Evolutionary conservation across 129 eudicot genomes (phyloP).

Genomic region (Helianthus tuberosus): DNA sequence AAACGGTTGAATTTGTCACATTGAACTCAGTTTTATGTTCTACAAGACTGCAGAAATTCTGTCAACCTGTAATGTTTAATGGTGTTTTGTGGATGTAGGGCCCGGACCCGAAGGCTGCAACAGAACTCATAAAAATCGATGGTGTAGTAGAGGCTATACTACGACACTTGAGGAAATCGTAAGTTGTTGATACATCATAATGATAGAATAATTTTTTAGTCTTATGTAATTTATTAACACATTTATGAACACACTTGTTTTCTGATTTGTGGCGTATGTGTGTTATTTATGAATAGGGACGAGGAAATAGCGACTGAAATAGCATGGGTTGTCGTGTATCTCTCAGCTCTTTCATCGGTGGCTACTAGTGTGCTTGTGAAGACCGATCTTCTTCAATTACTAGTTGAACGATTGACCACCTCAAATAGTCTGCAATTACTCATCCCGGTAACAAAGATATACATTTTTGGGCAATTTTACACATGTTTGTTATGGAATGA

Average conservation of each 20-base stretch:
- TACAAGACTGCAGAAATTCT: background rate
- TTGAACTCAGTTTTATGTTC: background rate
- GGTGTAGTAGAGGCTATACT: conserved; percentile 86
- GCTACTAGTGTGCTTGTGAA: conserved; percentile 79
- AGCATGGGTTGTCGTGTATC: conserved; percentile 97
- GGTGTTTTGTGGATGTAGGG: conserved; percentile 60
- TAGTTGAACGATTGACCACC: conserved; percentile 65
- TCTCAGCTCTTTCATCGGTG: conserved; percentile 82
- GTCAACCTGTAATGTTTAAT: background rate
- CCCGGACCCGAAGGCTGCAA: conserved; percentile 87
- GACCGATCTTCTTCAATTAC: conserved; percentile 73
- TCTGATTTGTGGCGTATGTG: conserved; percentile 6
- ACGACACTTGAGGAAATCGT: conserved; percentile 83
- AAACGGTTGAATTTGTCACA: background rate
- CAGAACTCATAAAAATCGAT: conserved; percentile 74
- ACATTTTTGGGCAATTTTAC: background rate
- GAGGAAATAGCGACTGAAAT: conserved; percentile 94
- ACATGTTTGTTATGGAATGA: background rate
- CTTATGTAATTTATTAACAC: background rate
- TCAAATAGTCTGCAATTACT: conserved; percentile 88
- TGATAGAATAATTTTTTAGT: background rate
- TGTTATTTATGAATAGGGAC: conserved; percentile 50
- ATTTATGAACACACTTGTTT: background rate
- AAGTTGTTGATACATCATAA: conserved; percentile 34
- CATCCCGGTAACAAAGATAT: conserved; percentile 68